Conservation (phyloP, 139 green algal genomes). For the Chlamydomonas sp. region DNA sequence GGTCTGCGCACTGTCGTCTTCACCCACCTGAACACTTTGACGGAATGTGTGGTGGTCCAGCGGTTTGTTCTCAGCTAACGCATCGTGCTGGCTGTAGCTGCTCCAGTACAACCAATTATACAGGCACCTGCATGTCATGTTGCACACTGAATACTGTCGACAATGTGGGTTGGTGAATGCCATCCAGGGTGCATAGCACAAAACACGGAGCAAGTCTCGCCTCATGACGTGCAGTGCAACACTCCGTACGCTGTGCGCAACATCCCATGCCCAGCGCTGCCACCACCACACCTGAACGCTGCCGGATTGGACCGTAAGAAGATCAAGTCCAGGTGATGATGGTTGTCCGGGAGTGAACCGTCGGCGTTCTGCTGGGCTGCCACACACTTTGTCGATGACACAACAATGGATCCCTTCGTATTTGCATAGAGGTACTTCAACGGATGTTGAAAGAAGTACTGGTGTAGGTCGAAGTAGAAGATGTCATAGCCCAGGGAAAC, state of each 20-base stretch:
- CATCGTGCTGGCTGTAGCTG: background rate
- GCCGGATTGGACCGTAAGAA: background rate
- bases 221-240: too few species aligned
- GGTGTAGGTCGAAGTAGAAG: constrained; percentile 31
- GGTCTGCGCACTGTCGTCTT: background rate
- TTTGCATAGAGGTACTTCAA: constrained; percentile 13
- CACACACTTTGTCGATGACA: background rate
- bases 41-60: constrained; percentile 39
- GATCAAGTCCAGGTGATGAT: constrained; percentile 6
- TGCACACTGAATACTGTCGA: too few species aligned
- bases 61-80: background rate
- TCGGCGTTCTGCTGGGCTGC: background rate
- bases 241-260: too few species aligned
- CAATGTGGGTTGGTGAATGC: too few species aligned
- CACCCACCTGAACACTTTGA: constrained; percentile 10
- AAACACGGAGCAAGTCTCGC: too few species aligned
- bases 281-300: background rate
- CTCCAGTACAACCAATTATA: constrained; percentile 40
- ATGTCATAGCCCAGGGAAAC: constrained; percentile 10
- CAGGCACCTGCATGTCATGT: background rate
- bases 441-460: constrained; percentile 29
- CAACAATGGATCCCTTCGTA: background rate
- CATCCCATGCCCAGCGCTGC: too few species aligned
- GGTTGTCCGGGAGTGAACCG: constrained; percentile 15
- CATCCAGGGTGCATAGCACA: too few species aligned